Percentiles rank a stretch among this genome's conserved stretches.
These are phyloP conservation scores for Westerdykella sp. DNA, from an alignment of 2,329 filamentous ascomycete genomes.

Conservation along the genomic window DNA sequence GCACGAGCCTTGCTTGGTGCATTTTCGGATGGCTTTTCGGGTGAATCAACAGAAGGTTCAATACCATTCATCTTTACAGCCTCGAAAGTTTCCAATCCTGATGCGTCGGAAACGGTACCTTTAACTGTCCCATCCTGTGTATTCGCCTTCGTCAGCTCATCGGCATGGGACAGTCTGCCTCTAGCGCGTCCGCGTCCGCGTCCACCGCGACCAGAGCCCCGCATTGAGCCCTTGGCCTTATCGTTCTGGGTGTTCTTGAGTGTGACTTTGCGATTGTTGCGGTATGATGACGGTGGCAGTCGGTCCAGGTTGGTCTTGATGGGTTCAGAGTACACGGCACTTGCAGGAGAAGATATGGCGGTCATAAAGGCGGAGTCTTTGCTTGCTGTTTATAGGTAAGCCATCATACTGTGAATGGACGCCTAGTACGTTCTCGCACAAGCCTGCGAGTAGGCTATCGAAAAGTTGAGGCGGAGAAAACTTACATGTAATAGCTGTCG, in stretches of 20 bases:
- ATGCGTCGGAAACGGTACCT: neutral
- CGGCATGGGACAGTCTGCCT: neutral
- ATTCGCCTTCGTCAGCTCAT: neutral
- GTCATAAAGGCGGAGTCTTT: neutral
- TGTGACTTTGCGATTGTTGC: constrained; percentile 8
- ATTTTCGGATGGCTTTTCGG: no score
- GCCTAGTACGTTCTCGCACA: neutral
- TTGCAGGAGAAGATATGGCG: neutral
- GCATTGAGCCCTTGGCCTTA: no score
- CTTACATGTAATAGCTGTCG: no score
- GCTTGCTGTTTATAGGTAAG: neutral
- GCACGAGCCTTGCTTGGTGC: no score
- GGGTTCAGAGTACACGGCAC: constrained; percentile 17
- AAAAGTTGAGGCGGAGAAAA: no score
- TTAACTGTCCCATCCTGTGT: neutral
- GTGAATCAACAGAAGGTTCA: no score
- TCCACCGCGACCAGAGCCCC: neutral
- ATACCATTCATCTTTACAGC: no score
- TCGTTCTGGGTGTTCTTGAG: neutral
- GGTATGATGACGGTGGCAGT: constrained; percentile 10
- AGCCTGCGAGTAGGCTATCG: no score
- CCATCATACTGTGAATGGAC: neutral
- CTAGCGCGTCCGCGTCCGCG: neutral
- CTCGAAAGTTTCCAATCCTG: no score
- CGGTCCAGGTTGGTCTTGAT: constrained; percentile 16